A percentile compares a stretch with the other conserved stretches of the same genome.
Conservation (phyloP, 371 early-diverging fungal genomes). For the Scutellospora calospora region DNA sequence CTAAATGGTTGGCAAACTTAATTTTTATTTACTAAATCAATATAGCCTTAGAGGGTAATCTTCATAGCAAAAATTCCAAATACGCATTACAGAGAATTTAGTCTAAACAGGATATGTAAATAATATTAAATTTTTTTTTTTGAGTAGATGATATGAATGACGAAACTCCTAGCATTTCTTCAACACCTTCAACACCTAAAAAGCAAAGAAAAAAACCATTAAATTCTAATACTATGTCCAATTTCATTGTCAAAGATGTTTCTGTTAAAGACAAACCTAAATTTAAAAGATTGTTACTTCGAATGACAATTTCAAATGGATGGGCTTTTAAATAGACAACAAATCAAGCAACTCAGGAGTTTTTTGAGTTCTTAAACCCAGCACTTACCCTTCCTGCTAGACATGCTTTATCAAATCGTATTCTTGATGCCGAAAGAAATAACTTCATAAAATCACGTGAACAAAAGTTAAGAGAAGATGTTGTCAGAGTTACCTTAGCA, state of each 20-base stretch:
- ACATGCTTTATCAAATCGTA: not conserved
- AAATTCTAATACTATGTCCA: not conserved
- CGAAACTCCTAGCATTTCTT: not conserved
- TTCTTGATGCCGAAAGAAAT: not conserved
- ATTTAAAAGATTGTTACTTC: slow-evolving; percentile 30
- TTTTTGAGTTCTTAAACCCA: not conserved
- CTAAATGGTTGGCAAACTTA: too few relatives aligned
- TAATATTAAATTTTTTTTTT: not conserved
- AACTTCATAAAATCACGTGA: not conserved
- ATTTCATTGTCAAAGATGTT: not conserved
- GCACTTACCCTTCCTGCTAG: not conserved
- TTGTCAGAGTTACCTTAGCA: slow-evolving; percentile 1
- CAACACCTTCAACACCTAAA: not conserved
- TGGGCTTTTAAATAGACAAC: not conserved
- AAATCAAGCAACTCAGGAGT: not conserved
- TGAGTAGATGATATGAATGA: not conserved
- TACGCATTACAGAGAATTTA: too few relatives aligned
- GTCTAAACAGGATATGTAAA: not conserved
- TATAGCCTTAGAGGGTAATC: too few relatives aligned
- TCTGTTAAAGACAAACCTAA: not conserved
- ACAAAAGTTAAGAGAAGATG: not conserved
- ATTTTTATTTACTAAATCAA: too few relatives aligned
- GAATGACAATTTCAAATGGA: slow-evolving; percentile 11
- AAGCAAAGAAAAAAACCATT: slow-evolving; percentile 3
- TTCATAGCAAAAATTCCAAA: too few relatives aligned